Evolutionary conservation across 441 rosid species (phyloP), one percentile per base, ranked within the genome.

Genomic region (Isatis lusitanica): DNA sequence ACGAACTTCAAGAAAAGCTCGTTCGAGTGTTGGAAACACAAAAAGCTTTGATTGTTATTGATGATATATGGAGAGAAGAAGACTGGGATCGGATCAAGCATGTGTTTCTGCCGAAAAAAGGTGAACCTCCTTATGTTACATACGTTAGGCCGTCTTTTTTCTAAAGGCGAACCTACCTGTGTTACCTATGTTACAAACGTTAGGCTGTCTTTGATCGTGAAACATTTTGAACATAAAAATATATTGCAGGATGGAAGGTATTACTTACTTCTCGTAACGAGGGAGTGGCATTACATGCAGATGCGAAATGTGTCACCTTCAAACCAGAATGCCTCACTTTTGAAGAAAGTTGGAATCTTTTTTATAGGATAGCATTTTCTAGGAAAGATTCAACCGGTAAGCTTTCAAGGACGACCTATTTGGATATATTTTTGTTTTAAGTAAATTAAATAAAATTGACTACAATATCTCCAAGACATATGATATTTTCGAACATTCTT

Each of bases 11-110:
- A 0, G 21, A 26, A 16, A 39, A 68, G 13, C 63, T 78, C n/a
- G 28, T 60, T 30, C n/a, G 0, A 51, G 2, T 62, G 46, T 56
- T 71, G 13, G 63, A 52, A 47, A 50, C 69, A 0, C 31, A 18
- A 1, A 75, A 60, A 13, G 46, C 74, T 50, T 51, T 81, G 9
- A 65, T 81, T 55, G 62, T 81, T 3, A 11, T 81, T 9, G 80
- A 77, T 40, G 80, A 77, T 11, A 63, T 78, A 1, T 78, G 81
- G 81, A 57, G 8, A 30, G 17, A 16, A 4, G 38, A 30, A 47
- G 68, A 46, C 1, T 77, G 85, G 81, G 62, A 77, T 21, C 0
- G 1, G 47, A 44, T 79, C 0, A 67, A 56, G 12, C 48, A 6
- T 3, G 56, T 78, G 7, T 79, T 79, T 38, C 75, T 53, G 10